Conservation (phyloP, 2,329 filamentous ascomycete species). For the Teratosphaeria zuluensis region DNA sequence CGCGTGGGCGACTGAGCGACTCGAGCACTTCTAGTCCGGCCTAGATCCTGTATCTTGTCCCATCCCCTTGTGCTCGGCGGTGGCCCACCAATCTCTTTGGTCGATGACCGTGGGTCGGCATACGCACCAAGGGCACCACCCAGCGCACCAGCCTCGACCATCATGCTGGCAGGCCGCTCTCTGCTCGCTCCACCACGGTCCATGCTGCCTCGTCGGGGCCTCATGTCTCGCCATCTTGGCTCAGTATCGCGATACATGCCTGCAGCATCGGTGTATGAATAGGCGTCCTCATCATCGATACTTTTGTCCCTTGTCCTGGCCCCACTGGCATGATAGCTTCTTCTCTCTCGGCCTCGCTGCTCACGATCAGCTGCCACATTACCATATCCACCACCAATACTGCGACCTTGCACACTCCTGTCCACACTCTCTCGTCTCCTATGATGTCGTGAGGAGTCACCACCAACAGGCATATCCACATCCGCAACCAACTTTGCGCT, state of each 20-base stretch:
- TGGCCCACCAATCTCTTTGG: constrained; percentile 35
- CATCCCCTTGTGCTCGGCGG: constrained; percentile 62
- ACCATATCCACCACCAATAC: constrained; percentile 5
- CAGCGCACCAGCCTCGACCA: background rate
- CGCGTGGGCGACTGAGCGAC: constrained; percentile 17
- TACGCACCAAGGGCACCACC: constrained; percentile 27
- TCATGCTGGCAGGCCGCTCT: constrained; percentile 33
- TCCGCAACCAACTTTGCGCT: constrained; percentile 28
- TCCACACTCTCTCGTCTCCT: constrained; percentile 24
- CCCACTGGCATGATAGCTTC: constrained; percentile 20
- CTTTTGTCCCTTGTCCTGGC: constrained; percentile 16
- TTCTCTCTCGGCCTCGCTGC: constrained; percentile 18
- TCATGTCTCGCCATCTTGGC: constrained; percentile 32
- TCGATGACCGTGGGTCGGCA: constrained; percentile 21
- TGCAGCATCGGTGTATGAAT: constrained; percentile 41
- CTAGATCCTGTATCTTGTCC: constrained; percentile 52
- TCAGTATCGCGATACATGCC: constrained; percentile 43
- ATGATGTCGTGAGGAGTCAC: constrained; percentile 28
- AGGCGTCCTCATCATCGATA: constrained; percentile 34
- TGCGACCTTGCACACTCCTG: constrained; percentile 12
- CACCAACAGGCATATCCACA: constrained; percentile 29
- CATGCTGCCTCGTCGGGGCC: constrained; percentile 35
- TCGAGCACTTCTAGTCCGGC: constrained; percentile 38
- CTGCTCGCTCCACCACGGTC: constrained; percentile 30
- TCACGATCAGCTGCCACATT: constrained; percentile 4